These are phyloP conservation scores for Lecanosticta acicola DNA, from an alignment of 2,329 filamentous ascomycete genomes.

Conservation along the genomic window DNA sequence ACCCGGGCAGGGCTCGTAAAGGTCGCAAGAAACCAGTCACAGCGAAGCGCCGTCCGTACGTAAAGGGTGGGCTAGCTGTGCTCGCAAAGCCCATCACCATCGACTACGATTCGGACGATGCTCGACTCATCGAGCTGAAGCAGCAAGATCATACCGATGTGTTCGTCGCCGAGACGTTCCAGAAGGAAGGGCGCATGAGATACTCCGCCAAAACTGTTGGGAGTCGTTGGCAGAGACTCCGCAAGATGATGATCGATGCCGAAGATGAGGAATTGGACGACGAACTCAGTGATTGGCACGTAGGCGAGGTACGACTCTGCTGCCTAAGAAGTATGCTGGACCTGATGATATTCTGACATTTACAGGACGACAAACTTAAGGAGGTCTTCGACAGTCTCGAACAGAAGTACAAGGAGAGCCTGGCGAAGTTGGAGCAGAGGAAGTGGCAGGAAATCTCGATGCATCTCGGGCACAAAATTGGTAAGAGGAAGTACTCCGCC, in stretches of 20 bases:
- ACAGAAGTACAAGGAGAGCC: constrained; percentile 38
- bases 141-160: constrained; percentile 40
- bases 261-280: constrained; percentile 44
- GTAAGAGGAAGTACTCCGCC: constrained; percentile 39
- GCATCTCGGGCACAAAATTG: constrained; percentile 37
- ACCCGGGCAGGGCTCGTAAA: too few relatives aligned
- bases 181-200: constrained; percentile 37
- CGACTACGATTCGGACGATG: constrained; percentile 45
- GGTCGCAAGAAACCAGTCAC: too few relatives aligned
- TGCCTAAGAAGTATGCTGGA: constrained; percentile 1
- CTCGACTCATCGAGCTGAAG: constrained; percentile 42
- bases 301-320: constrained; percentile 46
- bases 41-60: neutral
- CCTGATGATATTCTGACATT: constrained; percentile 3
- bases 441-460: constrained; percentile 37
- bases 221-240: constrained; percentile 44
- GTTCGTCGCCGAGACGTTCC: constrained; percentile 40
- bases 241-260: constrained; percentile 37
- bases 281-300: constrained; percentile 46
- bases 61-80: constrained; percentile 35
- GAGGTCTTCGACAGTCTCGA: constrained; percentile 39
- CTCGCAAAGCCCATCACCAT: constrained; percentile 40
- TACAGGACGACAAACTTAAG: constrained; percentile 42
- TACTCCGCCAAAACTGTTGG: constrained; percentile 46
- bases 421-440: constrained; percentile 38